Base-by-base conservation (phyloP, 139 green algal species). In the Chlamydomonas sphaeroides region DNA sequence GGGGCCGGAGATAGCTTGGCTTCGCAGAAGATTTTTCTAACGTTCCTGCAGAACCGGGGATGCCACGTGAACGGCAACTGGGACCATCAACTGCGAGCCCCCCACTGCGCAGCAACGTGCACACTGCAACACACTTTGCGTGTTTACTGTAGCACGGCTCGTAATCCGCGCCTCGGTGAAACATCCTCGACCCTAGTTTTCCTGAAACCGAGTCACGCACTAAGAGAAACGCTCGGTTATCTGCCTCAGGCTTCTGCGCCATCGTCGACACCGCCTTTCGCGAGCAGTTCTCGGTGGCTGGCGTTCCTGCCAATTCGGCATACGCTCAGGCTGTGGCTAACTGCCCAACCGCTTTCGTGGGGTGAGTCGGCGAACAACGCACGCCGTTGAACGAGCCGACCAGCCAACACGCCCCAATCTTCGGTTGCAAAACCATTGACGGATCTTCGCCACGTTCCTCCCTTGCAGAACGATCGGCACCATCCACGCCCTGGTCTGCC, bases 391-490 rank as follows among this genome's bases (percentile, higher is more conserved):
- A n/a, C n/a, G n/a, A n/a, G n/a, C n/a, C n/a, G n/a, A n/a, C n/a
- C n/a, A n/a, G n/a, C n/a, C n/a, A n/a, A n/a, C n/a, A n/a, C n/a
- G n/a, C n/a, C n/a, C n/a, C n/a, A n/a, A n/a, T n/a, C n/a, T n/a
- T n/a, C n/a, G n/a, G n/a, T n/a, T n/a, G n/a, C n/a, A n/a, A n/a
- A n/a, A n/a, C n/a, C n/a, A n/a, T n/a, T n/a, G n/a, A n/a, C n/a
- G n/a, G n/a, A n/a, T n/a, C n/a, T n/a, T n/a, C n/a, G n/a, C n/a
- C n/a, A n/a, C n/a, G n/a, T n/a, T n/a, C n/a, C n/a, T n/a, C n/a
- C n/a, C n/a, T n/a, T n/a, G n/a, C n/a, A n/a, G n/a, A n/a, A 80
- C 74, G 14, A 80, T 80, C 57, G 74, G 74, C 30, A 80, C 74
- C 14, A n/a, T 80, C 17, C 61, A 70, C 74, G 74, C 74, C 39